Conservation (phyloP, 2,329 filamentous ascomycete species). For the Penicillium sclerotigenum region DNA sequence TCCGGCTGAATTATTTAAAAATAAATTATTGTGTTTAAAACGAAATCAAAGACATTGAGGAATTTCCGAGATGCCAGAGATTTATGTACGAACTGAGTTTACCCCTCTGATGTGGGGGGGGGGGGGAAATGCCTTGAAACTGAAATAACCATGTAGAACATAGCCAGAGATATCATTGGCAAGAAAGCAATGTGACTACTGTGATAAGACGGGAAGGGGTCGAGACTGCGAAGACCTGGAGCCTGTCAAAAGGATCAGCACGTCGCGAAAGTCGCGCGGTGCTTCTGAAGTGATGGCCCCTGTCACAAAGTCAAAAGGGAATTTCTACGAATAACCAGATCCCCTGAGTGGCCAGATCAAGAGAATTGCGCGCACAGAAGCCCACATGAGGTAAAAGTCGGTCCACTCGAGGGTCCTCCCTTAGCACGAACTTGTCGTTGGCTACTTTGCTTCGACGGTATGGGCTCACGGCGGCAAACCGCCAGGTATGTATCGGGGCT, state of each 20-base stretch:
- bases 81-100: conserved; percentile 18
- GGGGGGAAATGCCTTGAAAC: conserved; percentile 12
- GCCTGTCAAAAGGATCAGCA: conserved; percentile 11
- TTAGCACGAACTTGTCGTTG: conserved; percentile 7
- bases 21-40: conserved; percentile 5
- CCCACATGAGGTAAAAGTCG: conserved; percentile 6
- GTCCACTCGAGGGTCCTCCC: conserved; percentile 9
- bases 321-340: conserved; percentile 16
- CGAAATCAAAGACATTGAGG: not conserved
- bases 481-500: not conserved
- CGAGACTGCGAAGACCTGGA: conserved; percentile 14
- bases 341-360: conserved; percentile 1
- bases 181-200: conserved; percentile 15
- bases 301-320: conserved; percentile 12
- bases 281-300: conserved; percentile 11
- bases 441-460: conserved; percentile 1
- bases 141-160: conserved; percentile 18
- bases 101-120: conserved; percentile 20
- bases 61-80: conserved; percentile 4
- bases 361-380: conserved; percentile 17
- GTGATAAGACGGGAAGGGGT: conserved; percentile 18
- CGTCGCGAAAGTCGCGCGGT: conserved; percentile 10
- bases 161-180: conserved; percentile 27
- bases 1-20: conserved; percentile 2
- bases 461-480: conserved; percentile 14